Percentiles rank a stretch among this genome's conserved stretches.
These are phyloP conservation scores for Morella rubra DNA, from an alignment of 306 rosid species.

Conservation along the genomic window DNA sequence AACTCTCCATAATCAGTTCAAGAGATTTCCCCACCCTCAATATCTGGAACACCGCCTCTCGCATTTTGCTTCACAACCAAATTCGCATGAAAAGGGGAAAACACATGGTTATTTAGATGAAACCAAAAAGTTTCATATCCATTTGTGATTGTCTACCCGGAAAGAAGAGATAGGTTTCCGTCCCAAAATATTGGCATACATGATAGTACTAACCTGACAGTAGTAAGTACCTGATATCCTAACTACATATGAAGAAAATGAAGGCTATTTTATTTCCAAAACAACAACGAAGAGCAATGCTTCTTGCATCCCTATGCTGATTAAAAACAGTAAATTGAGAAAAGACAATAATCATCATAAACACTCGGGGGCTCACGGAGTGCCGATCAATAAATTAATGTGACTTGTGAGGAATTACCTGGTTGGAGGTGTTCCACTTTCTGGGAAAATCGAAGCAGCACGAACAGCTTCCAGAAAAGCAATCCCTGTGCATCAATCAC, in stretches of 20 bases:
- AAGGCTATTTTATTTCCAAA: no score
- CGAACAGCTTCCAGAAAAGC: constrained; percentile 81
- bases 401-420: constrained; percentile 26
- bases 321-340: not conserved
- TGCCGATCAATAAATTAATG: no score
- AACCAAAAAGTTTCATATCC: not conserved
- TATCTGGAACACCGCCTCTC: constrained; percentile 40
- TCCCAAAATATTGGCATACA: not conserved
- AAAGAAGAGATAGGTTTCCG: not conserved
- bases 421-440: constrained; percentile 52
- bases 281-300: no score
- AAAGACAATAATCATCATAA: not conserved
- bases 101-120: not conserved
- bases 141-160: not conserved
- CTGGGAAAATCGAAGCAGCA: constrained; percentile 55
- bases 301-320: no score
- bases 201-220: no score
- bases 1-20: constrained; percentile 49
- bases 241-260: no score
- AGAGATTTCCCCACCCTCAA: constrained; percentile 44
- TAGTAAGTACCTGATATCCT: no score
- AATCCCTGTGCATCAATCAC: constrained; percentile 46
- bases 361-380: not conserved
- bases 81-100: not conserved
- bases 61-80: constrained; percentile 40